phyloP scores from a whole-genome alignment of 2,329 filamentous ascomycete genomes.

The Penicillium sp. region DNA sequence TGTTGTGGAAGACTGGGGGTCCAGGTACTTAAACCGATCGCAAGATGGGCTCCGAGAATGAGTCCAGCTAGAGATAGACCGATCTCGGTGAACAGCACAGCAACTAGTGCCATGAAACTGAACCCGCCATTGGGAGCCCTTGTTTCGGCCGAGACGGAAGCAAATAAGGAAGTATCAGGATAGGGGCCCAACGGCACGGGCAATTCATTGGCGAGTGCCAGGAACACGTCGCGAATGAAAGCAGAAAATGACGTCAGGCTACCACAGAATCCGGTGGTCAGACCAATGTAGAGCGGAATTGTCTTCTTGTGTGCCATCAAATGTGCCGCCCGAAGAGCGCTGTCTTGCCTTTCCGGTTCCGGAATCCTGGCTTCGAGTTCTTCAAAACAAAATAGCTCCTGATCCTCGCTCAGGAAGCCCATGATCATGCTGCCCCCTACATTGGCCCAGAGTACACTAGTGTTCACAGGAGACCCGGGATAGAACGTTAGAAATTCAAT shows the following conservation, averaged over 20 bases:
- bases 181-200: conserved; percentile 45
- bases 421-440: conserved; percentile 75
- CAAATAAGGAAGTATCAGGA: conserved; percentile 37
- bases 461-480: conserved; percentile 68
- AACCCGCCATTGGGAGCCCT: conserved; percentile 66
- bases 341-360: too few species aligned
- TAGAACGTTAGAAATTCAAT: conserved; percentile 75
- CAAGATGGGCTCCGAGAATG: conserved; percentile 70
- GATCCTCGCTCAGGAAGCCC: conserved; percentile 78
- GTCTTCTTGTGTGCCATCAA: conserved; percentile 63
- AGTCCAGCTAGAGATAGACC: conserved; percentile 68
- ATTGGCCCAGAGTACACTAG: conserved; percentile 79
- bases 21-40: conserved; percentile 57
- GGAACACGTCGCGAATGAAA: conserved; percentile 75
- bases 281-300: conserved; percentile 67
- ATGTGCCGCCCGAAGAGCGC: not conserved
- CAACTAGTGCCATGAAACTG: conserved; percentile 74
- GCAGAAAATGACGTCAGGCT: conserved; percentile 84
- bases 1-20: conserved; percentile 59
- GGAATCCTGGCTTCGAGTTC: conserved; percentile 26
- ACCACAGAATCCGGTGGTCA: conserved; percentile 83
- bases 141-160: conserved; percentile 33
- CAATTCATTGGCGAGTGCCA: conserved; percentile 48
- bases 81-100: conserved; percentile 69
- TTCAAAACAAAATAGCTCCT: conserved; percentile 65